Evolutionary conservation across 768 basidiomycete species (phyloP).

Genomic region (Chiua virens): DNA sequence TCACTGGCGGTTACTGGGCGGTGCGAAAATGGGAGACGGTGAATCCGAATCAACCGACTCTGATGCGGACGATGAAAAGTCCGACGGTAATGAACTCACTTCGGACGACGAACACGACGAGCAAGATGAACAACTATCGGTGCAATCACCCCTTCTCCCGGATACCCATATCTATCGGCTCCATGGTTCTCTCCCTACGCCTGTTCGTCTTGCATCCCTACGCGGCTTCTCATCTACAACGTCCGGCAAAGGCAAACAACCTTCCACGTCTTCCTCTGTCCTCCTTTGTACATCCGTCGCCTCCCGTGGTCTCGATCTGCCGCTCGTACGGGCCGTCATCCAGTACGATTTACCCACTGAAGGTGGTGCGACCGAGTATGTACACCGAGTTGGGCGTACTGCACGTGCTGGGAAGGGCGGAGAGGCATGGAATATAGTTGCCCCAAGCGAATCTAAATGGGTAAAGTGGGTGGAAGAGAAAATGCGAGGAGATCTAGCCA

Average conservation of each 20-base stretch:
- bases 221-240: slow-evolving; percentile 66
- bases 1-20: slow-evolving; percentile 84
- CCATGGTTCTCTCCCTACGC: slow-evolving; percentile 88
- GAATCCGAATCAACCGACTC: slow-evolving; percentile 26
- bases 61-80: slow-evolving; percentile 25
- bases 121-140: slow-evolving; percentile 47
- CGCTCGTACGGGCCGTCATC: slow-evolving; percentile 89
- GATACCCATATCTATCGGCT: slow-evolving; percentile 81
- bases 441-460: slow-evolving; percentile 87
- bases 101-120: slow-evolving; percentile 26
- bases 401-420: slow-evolving; percentile 95
- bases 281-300: slow-evolving; percentile 96
- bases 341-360: slow-evolving; percentile 99
- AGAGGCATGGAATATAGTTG: slow-evolving; percentile 92
- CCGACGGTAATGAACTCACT: slow-evolving; percentile 23
- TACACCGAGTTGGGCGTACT: slow-evolving; percentile 95
- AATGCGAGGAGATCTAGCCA: slow-evolving; percentile 58
- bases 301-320: slow-evolving; percentile 95
- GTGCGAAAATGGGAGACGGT: slow-evolving; percentile 60
- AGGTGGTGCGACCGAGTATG: slow-evolving; percentile 93
- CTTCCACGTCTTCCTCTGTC: slow-evolving; percentile 54
- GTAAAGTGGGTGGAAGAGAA: slow-evolving; percentile 84
- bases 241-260: slow-evolving; percentile 30
- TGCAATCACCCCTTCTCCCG: slow-evolving; percentile 76
- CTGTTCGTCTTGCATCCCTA: slow-evolving; percentile 79